Evolutionary conservation across 305 asterid genomes (phyloP).

Genomic region (Fraxinus albicans): DNA sequence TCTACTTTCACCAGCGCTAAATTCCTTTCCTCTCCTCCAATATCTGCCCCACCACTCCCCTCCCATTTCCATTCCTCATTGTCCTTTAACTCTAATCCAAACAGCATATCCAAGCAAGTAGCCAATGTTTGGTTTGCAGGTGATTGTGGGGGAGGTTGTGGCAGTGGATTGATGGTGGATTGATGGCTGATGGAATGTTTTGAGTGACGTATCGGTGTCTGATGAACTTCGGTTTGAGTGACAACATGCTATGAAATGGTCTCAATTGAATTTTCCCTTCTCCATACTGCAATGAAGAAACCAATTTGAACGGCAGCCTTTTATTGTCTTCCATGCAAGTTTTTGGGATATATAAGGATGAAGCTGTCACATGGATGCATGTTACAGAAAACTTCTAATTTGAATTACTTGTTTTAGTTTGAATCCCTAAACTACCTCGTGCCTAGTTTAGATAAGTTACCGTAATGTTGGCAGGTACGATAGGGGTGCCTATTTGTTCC

Average conservation of each 20-base stretch:
- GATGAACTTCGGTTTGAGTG: neutral
- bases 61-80: neutral
- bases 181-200: neutral
- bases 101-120: neutral
- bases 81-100: neutral
- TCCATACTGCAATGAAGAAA: neutral
- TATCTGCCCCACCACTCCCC: neutral
- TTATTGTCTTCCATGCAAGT: neutral
- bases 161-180: neutral
- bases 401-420: conserved; percentile 9
- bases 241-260: neutral
- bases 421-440: neutral
- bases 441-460: conserved; percentile 16
- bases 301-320: neutral
- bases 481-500: conserved; percentile 81
- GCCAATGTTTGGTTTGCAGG: neutral
- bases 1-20: neutral
- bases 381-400: neutral
- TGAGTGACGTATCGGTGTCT: neutral
- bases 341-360: neutral
- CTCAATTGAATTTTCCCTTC: neutral
- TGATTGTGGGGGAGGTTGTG: neutral
- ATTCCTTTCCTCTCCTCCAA: neutral
- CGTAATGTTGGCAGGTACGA: conserved; percentile 58
- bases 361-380: neutral